Evolutionary conservation across 805 yeast genomes (phyloP), one percentile per base, ranked within the genome.

Genomic region (Sugiyamaella boreocaroliniensis): DNA sequence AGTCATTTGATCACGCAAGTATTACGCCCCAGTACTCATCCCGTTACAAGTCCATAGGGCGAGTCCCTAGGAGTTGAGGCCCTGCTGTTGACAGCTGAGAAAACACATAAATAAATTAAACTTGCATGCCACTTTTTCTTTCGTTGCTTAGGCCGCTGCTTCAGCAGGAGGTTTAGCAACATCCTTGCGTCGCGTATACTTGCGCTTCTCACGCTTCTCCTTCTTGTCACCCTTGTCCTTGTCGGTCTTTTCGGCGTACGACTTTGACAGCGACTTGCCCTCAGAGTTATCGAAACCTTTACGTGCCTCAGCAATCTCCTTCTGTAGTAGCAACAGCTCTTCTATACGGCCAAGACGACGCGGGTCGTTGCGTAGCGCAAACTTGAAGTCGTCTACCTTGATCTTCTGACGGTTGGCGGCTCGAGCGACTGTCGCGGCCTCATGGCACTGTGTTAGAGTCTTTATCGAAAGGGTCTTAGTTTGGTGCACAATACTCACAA

Each of bases 381-480:
- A 85, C 64, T 79, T 81, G 68, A 85, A 80, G 62, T 85, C 90
- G 43, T 84, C 89, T 15, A 85, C 80, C 58, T 80, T 81, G 58
- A 85, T 75, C 66, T 84, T 85, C 55, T 74, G 79, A 40, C 89
- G 71, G 11, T 71, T 71, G 0, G 82, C 76, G 2, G 78, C 74
- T 42, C 75, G 69, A 37, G 87, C 74, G 57, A 75, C 71, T 20
- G 75, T 62, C 56, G 74, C 63, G 14, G 84, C 80, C 58, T 78
- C 77, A 57, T 79, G 70, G 70, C 88, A 73, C 72, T 64, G 37
- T 15, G 48, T 34, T 47, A 45, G 43, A 6, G 22, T 6, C 34
- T 32, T 16, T n/a, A 15, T 12, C 14, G 4, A 11, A n/a, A n/a
- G n/a, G n/a, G n/a, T n/a, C n/a, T n/a, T n/a, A n/a, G n/a, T n/a